phyloP scores from a whole-genome alignment of 2,329 filamentous ascomycete genomes.

The Diplocarpon mali region DNA sequence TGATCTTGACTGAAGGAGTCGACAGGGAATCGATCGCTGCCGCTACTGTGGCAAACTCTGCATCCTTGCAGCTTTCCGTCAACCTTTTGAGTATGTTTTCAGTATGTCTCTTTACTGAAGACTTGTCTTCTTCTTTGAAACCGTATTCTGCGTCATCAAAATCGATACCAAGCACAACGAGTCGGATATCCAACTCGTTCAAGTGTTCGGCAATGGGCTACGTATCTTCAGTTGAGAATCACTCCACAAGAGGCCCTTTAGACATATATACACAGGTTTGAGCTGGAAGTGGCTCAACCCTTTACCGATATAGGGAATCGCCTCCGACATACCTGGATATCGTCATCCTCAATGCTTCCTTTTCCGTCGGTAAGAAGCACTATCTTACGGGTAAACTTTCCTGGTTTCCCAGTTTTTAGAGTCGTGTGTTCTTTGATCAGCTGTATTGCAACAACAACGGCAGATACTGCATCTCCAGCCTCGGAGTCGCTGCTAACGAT shows the following conservation, averaged over 20 bases:
- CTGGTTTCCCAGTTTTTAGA: conserved; percentile 35
- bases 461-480: conserved; percentile 75
- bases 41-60: conserved; percentile 70
- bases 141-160: conserved; percentile 88
- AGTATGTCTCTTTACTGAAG: conserved; percentile 59
- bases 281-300: too few relatives aligned
- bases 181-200: conserved; percentile 63
- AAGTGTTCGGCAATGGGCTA: conserved; percentile 61
- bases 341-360: conserved; percentile 61
- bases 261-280: too few relatives aligned
- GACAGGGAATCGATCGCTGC: conserved; percentile 75
- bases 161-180: conserved; percentile 80
- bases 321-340: conserved; percentile 35
- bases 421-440: conserved; percentile 76
- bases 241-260: neutral
- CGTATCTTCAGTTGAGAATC: neutral
- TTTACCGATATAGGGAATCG: neutral
- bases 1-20: conserved; percentile 63
- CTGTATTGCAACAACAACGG: conserved; percentile 72
- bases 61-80: conserved; percentile 53
- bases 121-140: conserved; percentile 84
- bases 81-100: conserved; percentile 58
- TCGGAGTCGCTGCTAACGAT: conserved; percentile 59
- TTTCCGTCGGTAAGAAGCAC: conserved; percentile 76
- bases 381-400: conserved; percentile 73